A percentile compares a stretch with the other conserved stretches of the same genome.
Conservation (phyloP, 179 eudicot species). For the Silene vulgaris region DNA sequence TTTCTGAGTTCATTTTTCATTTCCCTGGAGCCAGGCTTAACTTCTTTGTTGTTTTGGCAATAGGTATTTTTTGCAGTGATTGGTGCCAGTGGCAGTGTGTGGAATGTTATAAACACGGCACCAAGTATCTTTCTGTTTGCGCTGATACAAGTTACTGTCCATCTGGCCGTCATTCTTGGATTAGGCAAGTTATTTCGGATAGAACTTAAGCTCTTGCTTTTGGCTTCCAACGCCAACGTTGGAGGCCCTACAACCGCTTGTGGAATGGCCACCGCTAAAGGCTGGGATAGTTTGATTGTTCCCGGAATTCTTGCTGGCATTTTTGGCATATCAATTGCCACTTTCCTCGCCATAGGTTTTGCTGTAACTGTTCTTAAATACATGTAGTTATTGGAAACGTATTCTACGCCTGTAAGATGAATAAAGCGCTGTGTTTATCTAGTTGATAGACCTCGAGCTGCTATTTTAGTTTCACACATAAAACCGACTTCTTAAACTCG, state of each 20-base stretch:
- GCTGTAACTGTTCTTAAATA: slow-evolving; percentile 49
- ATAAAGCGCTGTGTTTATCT: not conserved
- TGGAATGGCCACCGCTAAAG: slow-evolving; percentile 83
- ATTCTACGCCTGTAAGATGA: not conserved
- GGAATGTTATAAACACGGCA: slow-evolving; percentile 64
- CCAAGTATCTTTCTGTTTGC: slow-evolving; percentile 75
- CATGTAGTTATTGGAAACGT: slow-evolving; percentile 31
- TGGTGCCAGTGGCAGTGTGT: slow-evolving; percentile 70
- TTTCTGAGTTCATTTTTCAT: not conserved
- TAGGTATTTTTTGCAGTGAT: slow-evolving; percentile 76
- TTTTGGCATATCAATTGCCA: slow-evolving; percentile 68
- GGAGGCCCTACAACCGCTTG: slow-evolving; percentile 95
- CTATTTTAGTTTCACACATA: no score
- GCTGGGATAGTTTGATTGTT: slow-evolving; percentile 57
- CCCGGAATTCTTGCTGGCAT: slow-evolving; percentile 74
- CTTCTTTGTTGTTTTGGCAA: not conserved
- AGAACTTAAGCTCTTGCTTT: slow-evolving; percentile 50
- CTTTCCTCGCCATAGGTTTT: slow-evolving; percentile 61
- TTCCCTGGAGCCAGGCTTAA: no score
- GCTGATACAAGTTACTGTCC: slow-evolving; percentile 59
- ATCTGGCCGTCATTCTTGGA: slow-evolving; percentile 54
- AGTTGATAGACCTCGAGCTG: not conserved
- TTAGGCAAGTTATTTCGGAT: slow-evolving; percentile 48
- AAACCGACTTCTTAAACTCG: no score
- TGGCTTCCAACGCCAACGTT: slow-evolving; percentile 74